phyloP scores from a whole-genome alignment of 1,139 yeast species.

The Yamadazyma siamensis region DNA sequence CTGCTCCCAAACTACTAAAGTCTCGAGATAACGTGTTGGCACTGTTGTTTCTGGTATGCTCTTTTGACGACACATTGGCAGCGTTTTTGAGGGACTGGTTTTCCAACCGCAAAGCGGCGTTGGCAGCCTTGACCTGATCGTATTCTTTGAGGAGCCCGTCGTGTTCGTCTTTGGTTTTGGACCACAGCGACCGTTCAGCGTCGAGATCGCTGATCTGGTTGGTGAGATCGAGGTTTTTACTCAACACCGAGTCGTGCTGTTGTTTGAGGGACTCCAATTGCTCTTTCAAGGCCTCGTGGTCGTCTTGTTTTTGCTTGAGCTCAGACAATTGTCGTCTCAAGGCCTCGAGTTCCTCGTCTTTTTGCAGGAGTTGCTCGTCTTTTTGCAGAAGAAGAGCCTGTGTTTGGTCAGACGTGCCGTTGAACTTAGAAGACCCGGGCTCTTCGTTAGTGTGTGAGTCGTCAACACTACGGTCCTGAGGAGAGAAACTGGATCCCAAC shows the following conservation, averaged over 20 bases:
- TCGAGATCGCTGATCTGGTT: slow-evolving; percentile 9
- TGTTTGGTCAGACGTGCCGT: neutral
- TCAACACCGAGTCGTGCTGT: slow-evolving; percentile 8
- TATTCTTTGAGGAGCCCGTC: slow-evolving; percentile 19
- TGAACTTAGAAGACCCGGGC: neutral
- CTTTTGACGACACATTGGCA: slow-evolving; percentile 13
- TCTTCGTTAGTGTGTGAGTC: no score
- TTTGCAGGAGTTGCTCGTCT: neutral
- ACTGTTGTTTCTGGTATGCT: slow-evolving; percentile 13
- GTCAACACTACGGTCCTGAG: no score
- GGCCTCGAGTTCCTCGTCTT: neutral
- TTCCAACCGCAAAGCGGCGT: slow-evolving; percentile 39
- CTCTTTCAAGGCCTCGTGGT: slow-evolving; percentile 11
- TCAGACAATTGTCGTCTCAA: neutral
- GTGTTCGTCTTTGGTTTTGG: slow-evolving; percentile 6
- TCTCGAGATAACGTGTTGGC: slow-evolving; percentile 11
- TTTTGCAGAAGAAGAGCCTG: neutral
- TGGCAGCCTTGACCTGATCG: slow-evolving; percentile 25
- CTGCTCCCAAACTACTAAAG: slow-evolving; percentile 2
- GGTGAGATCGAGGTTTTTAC: slow-evolving; percentile 8
- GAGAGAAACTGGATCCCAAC: neutral
- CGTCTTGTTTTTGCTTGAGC: neutral
- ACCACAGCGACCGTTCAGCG: slow-evolving; percentile 7
- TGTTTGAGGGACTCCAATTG: slow-evolving; percentile 13
- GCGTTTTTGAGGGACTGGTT: slow-evolving; percentile 36